Evolutionary conservation across 345 rosid species (phyloP).

Genomic region (Hypericum perforatum): DNA sequence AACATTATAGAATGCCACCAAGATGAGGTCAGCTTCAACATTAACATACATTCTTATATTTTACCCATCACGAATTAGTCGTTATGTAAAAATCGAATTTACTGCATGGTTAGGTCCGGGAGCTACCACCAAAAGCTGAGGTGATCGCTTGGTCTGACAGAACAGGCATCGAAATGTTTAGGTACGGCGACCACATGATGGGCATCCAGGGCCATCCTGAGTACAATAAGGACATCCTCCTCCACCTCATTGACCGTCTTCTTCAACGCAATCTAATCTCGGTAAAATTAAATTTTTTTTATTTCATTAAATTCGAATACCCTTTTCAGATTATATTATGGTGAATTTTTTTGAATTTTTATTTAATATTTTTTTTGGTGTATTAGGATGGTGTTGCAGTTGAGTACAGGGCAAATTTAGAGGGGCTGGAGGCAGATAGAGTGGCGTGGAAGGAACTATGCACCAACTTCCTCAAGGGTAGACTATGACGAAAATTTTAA

Average conservation of each 20-base stretch:
- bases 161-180: slow-evolving; percentile 53
- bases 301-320: background rate
- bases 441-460: slow-evolving; percentile 50
- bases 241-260: slow-evolving; percentile 18
- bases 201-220: slow-evolving; percentile 84
- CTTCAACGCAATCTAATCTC: slow-evolving; percentile 19
- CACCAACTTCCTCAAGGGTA: slow-evolving; percentile 44
- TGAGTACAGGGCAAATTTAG: slow-evolving; percentile 25
- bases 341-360: background rate
- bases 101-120: slow-evolving; percentile 24
- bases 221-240: slow-evolving; percentile 50
- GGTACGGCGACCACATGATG: slow-evolving; percentile 52
- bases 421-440: slow-evolving; percentile 21
- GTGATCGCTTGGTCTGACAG: slow-evolving; percentile 41
- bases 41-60: background rate
- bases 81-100: background rate
- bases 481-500: too few species aligned
- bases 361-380: too few species aligned
- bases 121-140: slow-evolving; percentile 43
- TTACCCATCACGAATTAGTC: background rate
- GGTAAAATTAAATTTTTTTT: slow-evolving; percentile 10
- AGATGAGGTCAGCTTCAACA: slow-evolving; percentile 46
- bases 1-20: slow-evolving; percentile 49
- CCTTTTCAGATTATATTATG: background rate
- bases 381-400: slow-evolving; percentile 33